Evolutionary conservation across 768 basidiomycete species (phyloP), one percentile per base, ranked within the genome.

Genomic region (Suillus clintonianus): DNA sequence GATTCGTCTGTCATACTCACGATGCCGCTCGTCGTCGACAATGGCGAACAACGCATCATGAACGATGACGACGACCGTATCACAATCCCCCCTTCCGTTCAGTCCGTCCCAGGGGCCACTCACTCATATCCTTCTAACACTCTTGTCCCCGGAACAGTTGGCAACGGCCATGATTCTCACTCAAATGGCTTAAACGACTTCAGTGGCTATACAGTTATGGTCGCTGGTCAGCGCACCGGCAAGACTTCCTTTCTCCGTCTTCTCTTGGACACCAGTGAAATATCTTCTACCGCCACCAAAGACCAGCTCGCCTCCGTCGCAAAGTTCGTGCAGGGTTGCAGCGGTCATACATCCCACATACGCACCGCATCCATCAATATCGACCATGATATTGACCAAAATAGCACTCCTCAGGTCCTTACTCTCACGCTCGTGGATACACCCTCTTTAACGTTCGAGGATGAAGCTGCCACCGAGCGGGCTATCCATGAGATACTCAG

Each of bases 161-260:
- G 59, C 74, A 71, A 65, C 72, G 55, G 64, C 69, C 63, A 69
- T 70, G 72, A 70, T 71, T 60, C 65, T 67, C 66, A 64, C 63
- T 62, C 63, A 47, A 62, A 56, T 48, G 59, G 57, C 69, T 64
- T 61, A 71, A 65, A 64, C 48, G 37, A 57, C 62, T 67, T 71
- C 72, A 73, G 69, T 71, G 79, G 79, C 42, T 85, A 85, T 80
- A 88, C 89, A 69, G 80, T 94, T 76, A 89, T 94, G 80, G 91
- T 92, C 72, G 92, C 91, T 63, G 92, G 92, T 59, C 87, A 86
- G 73, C 82, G 89, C 78, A 88, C 89, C 78, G 90, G 91, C 78
- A 95, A 95, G 84, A 92, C 92, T 27, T 89, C 91, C 65, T 91
- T 95, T 72, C 88, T 94, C 72, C 87, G 91, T 62, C 89, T 94